Percentiles rank a stretch among this genome's conserved stretches.
phyloP scores from a whole-genome alignment of 176 grass and related monocot species.

The Chrysopogon serrulatus region DNA sequence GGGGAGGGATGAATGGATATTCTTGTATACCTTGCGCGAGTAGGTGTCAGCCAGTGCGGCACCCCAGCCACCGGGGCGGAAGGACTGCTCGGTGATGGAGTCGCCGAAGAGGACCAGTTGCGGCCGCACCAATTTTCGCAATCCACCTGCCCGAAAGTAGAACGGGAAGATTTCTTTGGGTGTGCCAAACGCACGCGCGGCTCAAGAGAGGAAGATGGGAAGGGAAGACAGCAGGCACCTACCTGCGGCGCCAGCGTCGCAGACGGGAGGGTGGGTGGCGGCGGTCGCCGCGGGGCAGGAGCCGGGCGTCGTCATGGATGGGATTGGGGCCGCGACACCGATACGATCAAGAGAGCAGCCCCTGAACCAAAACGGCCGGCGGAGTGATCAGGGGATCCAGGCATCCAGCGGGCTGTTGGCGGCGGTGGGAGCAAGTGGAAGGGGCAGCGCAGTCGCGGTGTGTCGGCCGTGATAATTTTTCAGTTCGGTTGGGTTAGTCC shows the following conservation, averaged over 20 bases:
- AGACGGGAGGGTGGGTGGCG: background rate
- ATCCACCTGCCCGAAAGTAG: background rate
- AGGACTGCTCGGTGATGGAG: slow-evolving; percentile 77
- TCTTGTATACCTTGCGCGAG: slow-evolving; percentile 56
- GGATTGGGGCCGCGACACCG: background rate
- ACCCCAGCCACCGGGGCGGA: slow-evolving; percentile 58
- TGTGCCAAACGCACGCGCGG: background rate
- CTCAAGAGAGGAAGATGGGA: background rate
- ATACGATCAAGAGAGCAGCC: too few relatives aligned
- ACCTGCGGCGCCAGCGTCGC: background rate
- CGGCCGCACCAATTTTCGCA: slow-evolving; percentile 19
- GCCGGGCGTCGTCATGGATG: background rate
- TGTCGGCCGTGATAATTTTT: too few relatives aligned
- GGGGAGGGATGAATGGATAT: background rate
- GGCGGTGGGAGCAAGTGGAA: too few relatives aligned
- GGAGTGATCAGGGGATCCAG: too few relatives aligned
- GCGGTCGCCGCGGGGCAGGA: background rate
- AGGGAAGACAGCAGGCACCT: background rate
- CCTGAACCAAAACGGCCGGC: too few relatives aligned
- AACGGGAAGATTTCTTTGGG: background rate
- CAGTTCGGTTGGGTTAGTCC: too few relatives aligned
- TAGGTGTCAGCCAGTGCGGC: slow-evolving; percentile 55
- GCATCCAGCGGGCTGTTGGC: too few relatives aligned
- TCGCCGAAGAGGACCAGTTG: slow-evolving; percentile 62
- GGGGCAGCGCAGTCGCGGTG: too few relatives aligned